A percentile compares a stretch with the other conserved stretches of the same genome.
phyloP scores from a whole-genome alignment of 495 filamentous ascomycete genomes.

The Penicillium tannophilum region DNA sequence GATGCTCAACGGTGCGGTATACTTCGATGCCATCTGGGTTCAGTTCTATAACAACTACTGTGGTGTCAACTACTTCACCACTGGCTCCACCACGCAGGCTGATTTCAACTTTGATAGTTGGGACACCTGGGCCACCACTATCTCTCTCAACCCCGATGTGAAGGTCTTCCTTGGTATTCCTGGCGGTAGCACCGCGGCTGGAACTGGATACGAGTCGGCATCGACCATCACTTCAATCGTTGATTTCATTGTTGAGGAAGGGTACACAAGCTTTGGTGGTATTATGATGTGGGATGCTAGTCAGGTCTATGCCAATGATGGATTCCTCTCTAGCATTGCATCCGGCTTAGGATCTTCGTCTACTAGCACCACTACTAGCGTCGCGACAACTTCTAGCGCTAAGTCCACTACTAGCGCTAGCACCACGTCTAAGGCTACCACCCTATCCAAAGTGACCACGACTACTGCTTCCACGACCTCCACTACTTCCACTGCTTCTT shows the following conservation, averaged over 20 bases:
- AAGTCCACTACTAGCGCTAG: not conserved
- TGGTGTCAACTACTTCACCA: conserved; percentile 55
- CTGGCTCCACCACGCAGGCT: conserved; percentile 45
- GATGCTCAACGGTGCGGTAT: conserved; percentile 53
- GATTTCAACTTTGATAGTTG: conserved; percentile 71
- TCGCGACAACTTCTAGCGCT: not conserved
- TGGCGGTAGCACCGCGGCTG: not conserved
- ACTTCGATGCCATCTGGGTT: conserved; percentile 66
- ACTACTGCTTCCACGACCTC: not conserved
- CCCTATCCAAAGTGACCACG: not conserved
- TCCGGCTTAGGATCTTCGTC: not conserved
- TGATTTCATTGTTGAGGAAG: not conserved
- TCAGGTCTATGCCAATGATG: not conserved
- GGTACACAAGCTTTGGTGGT: not conserved
- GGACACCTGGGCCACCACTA: conserved; percentile 69
- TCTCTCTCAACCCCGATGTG: conserved; percentile 61
- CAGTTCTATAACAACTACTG: conserved; percentile 81
- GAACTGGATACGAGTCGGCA: not conserved
- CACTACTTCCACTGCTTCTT: not conserved
- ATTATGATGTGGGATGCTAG: conserved; percentile 1
- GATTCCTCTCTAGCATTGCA: not conserved
- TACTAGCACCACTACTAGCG: not conserved
- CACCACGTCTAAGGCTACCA: not conserved
- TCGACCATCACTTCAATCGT: not conserved
- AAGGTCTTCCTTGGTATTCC: conserved; percentile 45